Evolutionary conservation across 1,284 basidiomycete genomes (phyloP).

Genomic region (Tetrapyrgos nigripes): DNA sequence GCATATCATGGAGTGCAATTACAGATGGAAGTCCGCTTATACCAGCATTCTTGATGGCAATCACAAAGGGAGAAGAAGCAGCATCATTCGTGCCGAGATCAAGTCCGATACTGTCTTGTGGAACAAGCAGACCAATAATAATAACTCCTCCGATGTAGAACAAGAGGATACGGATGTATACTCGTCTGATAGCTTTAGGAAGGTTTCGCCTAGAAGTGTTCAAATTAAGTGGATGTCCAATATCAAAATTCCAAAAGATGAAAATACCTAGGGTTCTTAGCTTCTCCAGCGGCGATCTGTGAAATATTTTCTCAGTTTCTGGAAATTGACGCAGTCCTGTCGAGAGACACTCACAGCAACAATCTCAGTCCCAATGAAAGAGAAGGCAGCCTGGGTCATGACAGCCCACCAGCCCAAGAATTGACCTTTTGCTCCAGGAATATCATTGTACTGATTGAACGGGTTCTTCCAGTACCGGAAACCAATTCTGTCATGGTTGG

Average conservation of each 20-base stretch:
- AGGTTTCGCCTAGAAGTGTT: conserved; percentile 51
- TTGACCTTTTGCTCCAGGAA: conserved; percentile 64
- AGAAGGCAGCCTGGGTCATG: conserved; percentile 82
- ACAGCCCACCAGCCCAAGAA: conserved; percentile 73
- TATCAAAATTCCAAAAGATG: too few relatives aligned
- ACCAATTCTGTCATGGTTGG: conserved; percentile 55
- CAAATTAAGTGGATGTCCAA: too few relatives aligned
- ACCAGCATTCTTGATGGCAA: conserved; percentile 76
- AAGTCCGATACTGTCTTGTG: conserved; percentile 67
- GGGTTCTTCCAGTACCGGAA: conserved; percentile 78
- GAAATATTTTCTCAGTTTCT: not conserved
- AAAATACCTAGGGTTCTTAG: conserved; percentile 67
- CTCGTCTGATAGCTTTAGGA: conserved; percentile 69
- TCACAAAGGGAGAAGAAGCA: conserved; percentile 84
- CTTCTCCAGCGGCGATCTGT: conserved; percentile 82
- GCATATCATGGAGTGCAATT: conserved; percentile 20
- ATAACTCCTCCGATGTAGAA: conserved; percentile 72
- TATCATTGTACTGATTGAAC: conserved; percentile 63
- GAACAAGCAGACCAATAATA: conserved; percentile 81
- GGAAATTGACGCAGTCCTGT: not conserved
- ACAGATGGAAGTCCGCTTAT: conserved; percentile 77
- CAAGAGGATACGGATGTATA: conserved; percentile 78
- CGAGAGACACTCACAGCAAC: conserved; percentile 69
- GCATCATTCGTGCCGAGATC: conserved; percentile 62
- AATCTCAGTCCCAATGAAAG: conserved; percentile 85